These are phyloP conservation scores for Zea luxurians DNA, from an alignment of 176 grass and related monocot species.

Conservation along the genomic window DNA sequence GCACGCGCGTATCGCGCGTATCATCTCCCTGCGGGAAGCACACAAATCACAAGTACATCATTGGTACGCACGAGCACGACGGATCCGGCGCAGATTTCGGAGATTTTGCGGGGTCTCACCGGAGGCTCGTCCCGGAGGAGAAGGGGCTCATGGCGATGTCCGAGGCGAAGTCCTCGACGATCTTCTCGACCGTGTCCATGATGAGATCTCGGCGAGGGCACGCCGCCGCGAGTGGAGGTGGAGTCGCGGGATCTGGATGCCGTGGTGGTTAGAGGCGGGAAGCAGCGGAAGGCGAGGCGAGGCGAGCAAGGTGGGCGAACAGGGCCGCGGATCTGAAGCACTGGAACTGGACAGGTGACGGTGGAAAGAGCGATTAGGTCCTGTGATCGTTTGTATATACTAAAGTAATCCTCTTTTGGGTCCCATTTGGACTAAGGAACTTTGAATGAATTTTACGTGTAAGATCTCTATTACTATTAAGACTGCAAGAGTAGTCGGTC, in stretches of 20 bases:
- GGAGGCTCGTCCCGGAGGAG: constrained; percentile 86
- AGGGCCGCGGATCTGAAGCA: constrained; percentile 49
- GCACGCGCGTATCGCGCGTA: constrained; percentile 82
- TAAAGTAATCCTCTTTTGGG: too few relatives aligned
- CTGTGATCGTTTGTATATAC: background rate
- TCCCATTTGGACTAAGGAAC: background rate
- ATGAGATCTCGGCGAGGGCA: constrained; percentile 32
- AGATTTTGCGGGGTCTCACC: constrained; percentile 52
- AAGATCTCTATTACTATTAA: too few relatives aligned
- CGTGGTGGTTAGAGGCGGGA: constrained; percentile 46
- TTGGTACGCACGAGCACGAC: background rate
- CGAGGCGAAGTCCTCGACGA: constrained; percentile 58
- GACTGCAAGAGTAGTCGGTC: too few relatives aligned
- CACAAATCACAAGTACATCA: background rate
- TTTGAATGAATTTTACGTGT: background rate
- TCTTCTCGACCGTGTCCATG: constrained; percentile 52
- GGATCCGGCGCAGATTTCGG: background rate
- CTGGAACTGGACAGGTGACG: constrained; percentile 23
- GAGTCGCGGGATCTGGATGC: constrained; percentile 47
- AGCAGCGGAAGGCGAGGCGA: background rate
- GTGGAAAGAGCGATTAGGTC: constrained; percentile 25
- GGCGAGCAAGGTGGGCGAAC: constrained; percentile 34
- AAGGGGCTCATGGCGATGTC: constrained; percentile 24
- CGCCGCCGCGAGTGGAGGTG: constrained; percentile 24
- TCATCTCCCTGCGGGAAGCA: constrained; percentile 79